These are phyloP conservation scores for Fusarium compactum DNA, from an alignment of 2,329 filamentous ascomycete species.

Conservation along the genomic window DNA sequence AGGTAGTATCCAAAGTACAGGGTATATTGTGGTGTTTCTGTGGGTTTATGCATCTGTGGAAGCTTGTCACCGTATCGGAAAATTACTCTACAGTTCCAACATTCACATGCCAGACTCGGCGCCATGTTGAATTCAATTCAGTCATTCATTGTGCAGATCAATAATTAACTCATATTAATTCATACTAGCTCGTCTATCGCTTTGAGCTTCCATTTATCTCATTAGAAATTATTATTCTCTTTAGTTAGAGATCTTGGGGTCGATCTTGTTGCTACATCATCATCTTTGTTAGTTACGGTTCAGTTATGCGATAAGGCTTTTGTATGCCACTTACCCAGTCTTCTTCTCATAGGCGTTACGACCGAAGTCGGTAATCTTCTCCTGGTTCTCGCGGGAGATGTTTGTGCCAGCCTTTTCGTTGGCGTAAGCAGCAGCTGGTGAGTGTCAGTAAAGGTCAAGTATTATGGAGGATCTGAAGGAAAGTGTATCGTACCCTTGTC, in stretches of 20 bases:
- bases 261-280: constrained; percentile 38
- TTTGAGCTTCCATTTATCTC: constrained; percentile 20
- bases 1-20: not conserved
- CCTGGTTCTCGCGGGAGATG: constrained; percentile 51
- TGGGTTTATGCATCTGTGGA: not conserved
- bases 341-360: constrained; percentile 53
- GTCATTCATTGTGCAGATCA: not conserved
- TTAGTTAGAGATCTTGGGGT: constrained; percentile 54
- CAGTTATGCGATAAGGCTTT: not conserved
- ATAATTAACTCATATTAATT: constrained; percentile 35
- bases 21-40: not conserved
- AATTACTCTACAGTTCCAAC: not conserved
- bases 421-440: constrained; percentile 47
- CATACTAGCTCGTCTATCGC: constrained; percentile 26
- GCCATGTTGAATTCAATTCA: not conserved
- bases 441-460: not conserved
- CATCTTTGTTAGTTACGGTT: constrained; percentile 13
- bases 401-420: constrained; percentile 54
- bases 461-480: not conserved
- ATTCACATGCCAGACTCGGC: constrained; percentile 10
- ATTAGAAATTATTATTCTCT: constrained; percentile 15
- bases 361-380: constrained; percentile 56
- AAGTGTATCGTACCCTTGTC: constrained; percentile 53
- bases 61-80: not conserved
- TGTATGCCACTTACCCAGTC: constrained; percentile 50